phyloP scores from a whole-genome alignment of 805 yeast genomes.

The Kodamaea kaohsiungensis region DNA sequence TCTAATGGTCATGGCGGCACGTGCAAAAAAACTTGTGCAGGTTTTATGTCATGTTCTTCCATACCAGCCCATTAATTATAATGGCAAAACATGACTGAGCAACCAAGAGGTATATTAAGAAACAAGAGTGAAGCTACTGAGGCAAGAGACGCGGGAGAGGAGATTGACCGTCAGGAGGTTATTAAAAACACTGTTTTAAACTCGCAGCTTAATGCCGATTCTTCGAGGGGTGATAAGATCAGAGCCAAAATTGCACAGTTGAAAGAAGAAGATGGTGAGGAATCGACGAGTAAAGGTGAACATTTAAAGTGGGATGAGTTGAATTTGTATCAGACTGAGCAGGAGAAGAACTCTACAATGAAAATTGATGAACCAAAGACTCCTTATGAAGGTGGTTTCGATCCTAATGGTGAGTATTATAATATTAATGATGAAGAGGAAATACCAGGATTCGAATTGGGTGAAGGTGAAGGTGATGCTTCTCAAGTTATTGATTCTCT shows the following conservation, averaged over 20 bases:
- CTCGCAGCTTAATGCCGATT: conserved; percentile 49
- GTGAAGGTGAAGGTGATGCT: conserved; percentile 51
- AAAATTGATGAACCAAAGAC: conserved; percentile 94
- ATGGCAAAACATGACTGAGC: conserved; percentile 3
- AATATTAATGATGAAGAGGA: conserved; percentile 54
- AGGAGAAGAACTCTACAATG: conserved; percentile 71
- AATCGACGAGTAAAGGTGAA: conserved; percentile 14
- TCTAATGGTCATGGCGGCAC: not conserved
- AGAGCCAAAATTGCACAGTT: conserved; percentile 46
- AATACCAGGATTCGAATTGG: conserved; percentile 55
- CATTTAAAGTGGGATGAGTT: conserved; percentile 84
- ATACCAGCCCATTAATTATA: not conserved
- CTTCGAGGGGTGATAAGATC: conserved; percentile 45
- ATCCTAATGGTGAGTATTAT: conserved; percentile 79
- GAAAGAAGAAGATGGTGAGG: conserved; percentile 22
- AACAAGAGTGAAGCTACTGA: conserved; percentile 34
- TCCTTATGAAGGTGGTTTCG: conserved; percentile 88
- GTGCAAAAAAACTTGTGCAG: not conserved
- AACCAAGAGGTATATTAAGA: conserved; percentile 51
- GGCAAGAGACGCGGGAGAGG: conserved; percentile 7
- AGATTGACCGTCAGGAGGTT: conserved; percentile 66
- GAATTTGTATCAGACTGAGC: conserved; percentile 71
- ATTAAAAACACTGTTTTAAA: conserved; percentile 77
- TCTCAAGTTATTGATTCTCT: conserved; percentile 28
- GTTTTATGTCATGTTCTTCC: not conserved